Evolutionary conservation across 768 basidiomycete genomes (phyloP).

Genomic region (Boletus subparvulus): DNA sequence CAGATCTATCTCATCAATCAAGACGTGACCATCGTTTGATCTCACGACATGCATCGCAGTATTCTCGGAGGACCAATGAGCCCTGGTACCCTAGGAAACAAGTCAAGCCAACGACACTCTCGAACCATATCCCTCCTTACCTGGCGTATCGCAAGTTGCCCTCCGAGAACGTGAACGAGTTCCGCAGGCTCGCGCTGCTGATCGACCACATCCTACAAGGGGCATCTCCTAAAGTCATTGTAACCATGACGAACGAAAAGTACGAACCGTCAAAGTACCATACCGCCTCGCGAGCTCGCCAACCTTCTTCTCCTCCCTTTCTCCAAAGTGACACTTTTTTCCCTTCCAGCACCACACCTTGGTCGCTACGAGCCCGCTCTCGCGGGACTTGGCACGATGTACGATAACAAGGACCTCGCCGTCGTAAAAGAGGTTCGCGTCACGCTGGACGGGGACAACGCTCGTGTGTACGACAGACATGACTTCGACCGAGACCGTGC

Average conservation of each 20-base stretch:
- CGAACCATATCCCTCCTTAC: slow-evolving; percentile 36
- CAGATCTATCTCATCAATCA: slow-evolving; percentile 72
- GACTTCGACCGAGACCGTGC: slow-evolving; percentile 74
- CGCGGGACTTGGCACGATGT: slow-evolving; percentile 63
- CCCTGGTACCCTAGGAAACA: slow-evolving; percentile 56
- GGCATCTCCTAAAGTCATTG: too few species aligned
- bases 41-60: slow-evolving; percentile 80
- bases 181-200: slow-evolving; percentile 67
- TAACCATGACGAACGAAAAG: background rate
- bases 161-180: slow-evolving; percentile 64
- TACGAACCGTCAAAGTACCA: slow-evolving; percentile 58
- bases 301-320: slow-evolving; percentile 64
- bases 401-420: slow-evolving; percentile 67
- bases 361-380: slow-evolving; percentile 65
- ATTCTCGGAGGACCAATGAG: slow-evolving; percentile 77
- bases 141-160: slow-evolving; percentile 72
- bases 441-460: slow-evolving; percentile 44
- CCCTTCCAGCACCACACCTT: slow-evolving; percentile 80
- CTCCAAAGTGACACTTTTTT: slow-evolving; percentile 48
- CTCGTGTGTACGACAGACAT: slow-evolving; percentile 55
- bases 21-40: slow-evolving; percentile 45
- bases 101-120: background rate
- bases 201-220: slow-evolving; percentile 38
- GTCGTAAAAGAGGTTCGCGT: slow-evolving; percentile 67
- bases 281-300: slow-evolving; percentile 73